These are phyloP conservation scores for Penicillium malachiteum DNA, from an alignment of 495 filamentous ascomycete species.

Conservation along the genomic window DNA sequence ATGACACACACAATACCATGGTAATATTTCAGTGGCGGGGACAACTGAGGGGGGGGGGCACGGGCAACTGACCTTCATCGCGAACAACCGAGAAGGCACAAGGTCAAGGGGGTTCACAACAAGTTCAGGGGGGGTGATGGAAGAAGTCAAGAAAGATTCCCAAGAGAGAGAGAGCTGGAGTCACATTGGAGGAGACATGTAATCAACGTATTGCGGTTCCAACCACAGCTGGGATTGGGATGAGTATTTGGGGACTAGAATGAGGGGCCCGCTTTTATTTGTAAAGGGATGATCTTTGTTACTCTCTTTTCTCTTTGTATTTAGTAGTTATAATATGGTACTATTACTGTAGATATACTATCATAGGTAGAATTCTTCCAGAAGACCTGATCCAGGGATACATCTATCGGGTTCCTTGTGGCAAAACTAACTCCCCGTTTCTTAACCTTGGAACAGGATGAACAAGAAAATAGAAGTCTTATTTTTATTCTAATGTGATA, in stretches of 20 bases:
- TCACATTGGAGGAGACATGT: not conserved
- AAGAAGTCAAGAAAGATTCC: constrained; percentile 8
- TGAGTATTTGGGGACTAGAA: not conserved
- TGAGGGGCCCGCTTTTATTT: constrained; percentile 16
- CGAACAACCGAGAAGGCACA: constrained; percentile 7
- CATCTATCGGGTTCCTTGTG: constrained; percentile 5
- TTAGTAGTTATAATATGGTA: not conserved
- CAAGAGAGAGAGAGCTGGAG: constrained; percentile 5
- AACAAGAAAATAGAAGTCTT: too few relatives aligned
- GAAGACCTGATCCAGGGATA: constrained; percentile 5
- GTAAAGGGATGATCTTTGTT: too few relatives aligned
- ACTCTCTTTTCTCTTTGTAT: not conserved
- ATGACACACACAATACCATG: constrained; percentile 10
- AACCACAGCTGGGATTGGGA: constrained; percentile 11
- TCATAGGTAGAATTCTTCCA: too few relatives aligned
- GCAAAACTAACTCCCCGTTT: not conserved
- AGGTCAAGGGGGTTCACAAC: not conserved
- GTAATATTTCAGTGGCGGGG: constrained; percentile 10
- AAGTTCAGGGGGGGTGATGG: constrained; percentile 7
- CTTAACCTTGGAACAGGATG: too few relatives aligned
- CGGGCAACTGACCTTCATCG: constrained; percentile 29
- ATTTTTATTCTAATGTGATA: too few relatives aligned
- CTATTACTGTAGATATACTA: too few relatives aligned
- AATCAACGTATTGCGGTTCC: constrained; percentile 22
- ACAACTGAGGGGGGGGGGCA: constrained; percentile 6